These are phyloP conservation scores for Pharus latifolius DNA, from an alignment of 176 grass and related monocot species.

Conservation along the genomic window DNA sequence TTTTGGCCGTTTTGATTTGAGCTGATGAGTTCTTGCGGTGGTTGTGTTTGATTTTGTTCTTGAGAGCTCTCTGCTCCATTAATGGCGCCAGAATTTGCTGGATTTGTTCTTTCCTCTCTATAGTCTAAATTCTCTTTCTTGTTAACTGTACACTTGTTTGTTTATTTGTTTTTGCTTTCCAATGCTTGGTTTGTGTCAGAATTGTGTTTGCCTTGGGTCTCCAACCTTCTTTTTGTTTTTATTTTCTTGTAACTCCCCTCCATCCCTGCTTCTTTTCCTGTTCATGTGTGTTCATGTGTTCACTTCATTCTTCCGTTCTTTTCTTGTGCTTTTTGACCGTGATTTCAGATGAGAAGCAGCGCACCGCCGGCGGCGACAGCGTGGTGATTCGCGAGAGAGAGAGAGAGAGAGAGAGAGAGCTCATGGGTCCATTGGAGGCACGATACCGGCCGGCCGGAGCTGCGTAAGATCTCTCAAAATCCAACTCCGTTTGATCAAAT, in stretches of 20 bases:
- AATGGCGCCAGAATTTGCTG: not conserved
- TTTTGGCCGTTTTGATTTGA: not conserved
- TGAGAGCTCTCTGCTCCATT: not conserved
- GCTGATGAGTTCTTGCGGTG: not conserved
- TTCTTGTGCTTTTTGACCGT: not conserved
- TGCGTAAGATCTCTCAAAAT: slow-evolving; percentile 29
- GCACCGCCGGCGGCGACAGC: slow-evolving; percentile 16
- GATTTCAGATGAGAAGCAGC: slow-evolving; percentile 40
- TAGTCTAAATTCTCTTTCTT: not conserved
- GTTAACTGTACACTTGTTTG: slow-evolving; percentile 9
- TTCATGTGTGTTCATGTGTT: slow-evolving; percentile 12
- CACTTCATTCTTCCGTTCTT: not conserved
- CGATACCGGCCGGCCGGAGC: slow-evolving; percentile 31
- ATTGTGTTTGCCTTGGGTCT: slow-evolving; percentile 26
- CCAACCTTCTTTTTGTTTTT: slow-evolving; percentile 8
- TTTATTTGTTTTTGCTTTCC: slow-evolving; percentile 12
- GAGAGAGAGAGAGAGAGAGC: not conserved
- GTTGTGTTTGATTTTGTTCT: not conserved
- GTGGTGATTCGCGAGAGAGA: slow-evolving; percentile 1
- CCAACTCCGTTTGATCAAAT: not conserved
- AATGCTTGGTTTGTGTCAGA: slow-evolving; percentile 18
- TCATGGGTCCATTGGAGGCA: slow-evolving; percentile 30
- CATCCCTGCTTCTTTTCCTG: not conserved
- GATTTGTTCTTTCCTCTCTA: not conserved
- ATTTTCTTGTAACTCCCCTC: not conserved